Base-by-base conservation (phyloP, 202 grass and related monocot genomes). In the Schoenoplectus tabernaemontani region DNA sequence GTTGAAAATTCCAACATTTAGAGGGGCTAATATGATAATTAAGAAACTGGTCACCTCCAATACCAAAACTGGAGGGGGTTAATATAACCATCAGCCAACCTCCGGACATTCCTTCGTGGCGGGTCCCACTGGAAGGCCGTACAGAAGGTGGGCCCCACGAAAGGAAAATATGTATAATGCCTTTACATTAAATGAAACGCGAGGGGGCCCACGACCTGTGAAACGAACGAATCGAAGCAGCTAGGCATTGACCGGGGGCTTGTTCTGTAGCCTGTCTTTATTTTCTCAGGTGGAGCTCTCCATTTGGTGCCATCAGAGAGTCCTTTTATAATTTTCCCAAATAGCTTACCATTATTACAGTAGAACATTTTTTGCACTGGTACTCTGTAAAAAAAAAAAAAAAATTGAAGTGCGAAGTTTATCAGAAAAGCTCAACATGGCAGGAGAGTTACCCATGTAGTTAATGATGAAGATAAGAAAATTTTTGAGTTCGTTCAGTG, bases 221-320 rank as follows among this genome's bases (percentile, higher is more conserved):
- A 73, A 75, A 53, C 47, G 70, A 75, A 75, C 47, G 57, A 80
- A 80, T 80, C 41, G 78, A 80, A 80, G 57, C 59, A 80, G 78
- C 78, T 41, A 1, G 60, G 58, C 57, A 80, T 80, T 80, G 78
- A 80, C 78, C 78, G 22, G 39, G 77, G 28, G 47, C 24, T 26
- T 62, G 41, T 80, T 41, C 43, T 63, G 33, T 57, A 57, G 28
- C 48, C 2, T 6, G 6, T 3, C 34, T 59, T 68, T 59, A 5
- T 56, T 57, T 28, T 43, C 36, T 79, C 41, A n/a, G 22, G 36
- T 20, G n/a, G 53, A 20, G 9, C 20, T 1, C 20, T 70, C 41
- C 10, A 9, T 63, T 63, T 63, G 2, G 13, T 13, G 7, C 30
- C 28, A 59, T 59, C 1, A 1, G 0, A 7, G 22, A 58, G 4